Conservation (phyloP, 73 alveolate species). For the Paramecium caudatum region DNA sequence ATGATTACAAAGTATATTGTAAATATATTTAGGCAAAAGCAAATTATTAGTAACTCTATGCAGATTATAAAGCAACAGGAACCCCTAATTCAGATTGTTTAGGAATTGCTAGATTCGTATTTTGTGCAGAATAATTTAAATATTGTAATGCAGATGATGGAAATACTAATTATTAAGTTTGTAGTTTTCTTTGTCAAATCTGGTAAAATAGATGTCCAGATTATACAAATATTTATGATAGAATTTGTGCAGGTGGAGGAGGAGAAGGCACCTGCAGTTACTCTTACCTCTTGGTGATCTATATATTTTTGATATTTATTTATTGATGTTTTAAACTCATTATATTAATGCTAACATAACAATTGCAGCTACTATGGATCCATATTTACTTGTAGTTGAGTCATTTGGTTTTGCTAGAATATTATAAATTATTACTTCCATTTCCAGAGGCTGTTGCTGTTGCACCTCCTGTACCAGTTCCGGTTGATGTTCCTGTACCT, state of each 20-base stretch:
- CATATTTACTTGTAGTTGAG: too few relatives aligned
- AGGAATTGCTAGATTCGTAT: conserved; percentile 43
- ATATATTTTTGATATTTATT: too few relatives aligned
- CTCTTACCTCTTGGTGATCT: too few relatives aligned
- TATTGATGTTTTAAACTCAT: too few relatives aligned
- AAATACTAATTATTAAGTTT: conserved; percentile 24
- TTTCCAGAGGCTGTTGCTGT: neutral
- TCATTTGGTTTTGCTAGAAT: too few relatives aligned
- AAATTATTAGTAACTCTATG: neutral
- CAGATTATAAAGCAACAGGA: conserved; percentile 44
- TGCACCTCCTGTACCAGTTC: neutral
- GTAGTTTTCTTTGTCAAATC: neutral
- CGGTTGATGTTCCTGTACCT: neutral
- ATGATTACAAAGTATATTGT: conserved; percentile 6
- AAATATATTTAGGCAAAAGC: neutral
- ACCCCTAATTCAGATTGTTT: conserved; percentile 45
- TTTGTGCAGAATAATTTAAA: conserved; percentile 61
- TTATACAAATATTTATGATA: neutral
- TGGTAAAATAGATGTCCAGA: conserved; percentile 57
- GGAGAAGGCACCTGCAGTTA: conserved; percentile 37
- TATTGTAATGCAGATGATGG: conserved; percentile 17
- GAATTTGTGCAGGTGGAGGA: neutral
- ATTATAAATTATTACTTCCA: too few relatives aligned
- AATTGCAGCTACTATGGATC: too few relatives aligned
- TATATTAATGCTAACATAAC: too few relatives aligned